Conservation (phyloP, 176 grass and related monocot species). For the Musa itinerans region DNA sequence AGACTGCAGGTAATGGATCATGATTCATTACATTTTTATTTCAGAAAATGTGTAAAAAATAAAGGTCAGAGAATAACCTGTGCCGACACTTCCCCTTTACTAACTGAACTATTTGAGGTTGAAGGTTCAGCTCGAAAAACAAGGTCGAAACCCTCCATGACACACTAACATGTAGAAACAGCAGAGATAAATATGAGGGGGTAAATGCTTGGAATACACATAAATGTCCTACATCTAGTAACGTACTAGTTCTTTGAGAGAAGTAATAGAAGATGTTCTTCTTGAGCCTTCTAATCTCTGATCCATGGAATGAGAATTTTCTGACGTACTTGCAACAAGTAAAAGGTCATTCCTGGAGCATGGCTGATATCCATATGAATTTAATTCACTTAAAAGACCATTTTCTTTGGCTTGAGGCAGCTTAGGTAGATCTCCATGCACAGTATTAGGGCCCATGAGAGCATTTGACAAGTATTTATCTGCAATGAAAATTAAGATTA, state of each 20-base stretch:
- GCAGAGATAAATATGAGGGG: conserved; percentile 4
- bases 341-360: conserved; percentile 32
- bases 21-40: conserved; percentile 11
- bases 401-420: conserved; percentile 39
- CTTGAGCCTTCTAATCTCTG: conserved; percentile 33
- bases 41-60: conserved; percentile 9
- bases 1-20: neutral
- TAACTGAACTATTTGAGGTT: conserved; percentile 34
- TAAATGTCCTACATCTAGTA: conserved; percentile 2
- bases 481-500: conserved; percentile 33
- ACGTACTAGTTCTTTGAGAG: conserved; percentile 73
- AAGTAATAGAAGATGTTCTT: conserved; percentile 39
- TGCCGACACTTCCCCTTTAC: conserved; percentile 41
- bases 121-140: conserved; percentile 42
- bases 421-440: conserved; percentile 16
- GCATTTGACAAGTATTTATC: conserved; percentile 58
- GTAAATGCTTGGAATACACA: conserved; percentile 14
- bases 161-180: conserved; percentile 46
- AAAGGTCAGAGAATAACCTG: conserved; percentile 39
- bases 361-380: conserved; percentile 34
- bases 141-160: conserved; percentile 55
- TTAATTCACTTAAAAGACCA: conserved; percentile 43
- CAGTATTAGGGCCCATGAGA: conserved; percentile 33
- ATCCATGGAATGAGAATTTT: conserved; percentile 36
- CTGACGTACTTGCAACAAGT: conserved; percentile 53